Conservation (phyloP, 495 filamentous ascomycete genomes). For the Gamarada debralockiae region DNA sequence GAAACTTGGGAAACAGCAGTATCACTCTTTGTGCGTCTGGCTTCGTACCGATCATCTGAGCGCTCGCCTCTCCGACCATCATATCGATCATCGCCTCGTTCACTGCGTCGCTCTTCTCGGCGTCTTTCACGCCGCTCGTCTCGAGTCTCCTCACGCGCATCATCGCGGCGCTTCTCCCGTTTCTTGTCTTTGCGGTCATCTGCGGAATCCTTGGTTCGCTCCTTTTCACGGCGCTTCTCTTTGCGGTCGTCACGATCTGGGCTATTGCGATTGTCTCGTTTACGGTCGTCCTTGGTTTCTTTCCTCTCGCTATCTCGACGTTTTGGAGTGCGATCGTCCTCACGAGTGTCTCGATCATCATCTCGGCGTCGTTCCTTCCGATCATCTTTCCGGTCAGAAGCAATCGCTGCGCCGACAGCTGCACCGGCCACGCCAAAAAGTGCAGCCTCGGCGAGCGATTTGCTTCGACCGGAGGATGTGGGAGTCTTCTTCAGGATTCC, state of each 20-base stretch:
- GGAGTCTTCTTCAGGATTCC: slow-evolving; percentile 21
- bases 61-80: slow-evolving; percentile 27
- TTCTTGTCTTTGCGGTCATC: slow-evolving; percentile 20
- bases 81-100: slow-evolving; percentile 19
- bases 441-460: slow-evolving; percentile 39
- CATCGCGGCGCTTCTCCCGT: slow-evolving; percentile 22
- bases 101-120: slow-evolving; percentile 25
- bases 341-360: slow-evolving; percentile 10
- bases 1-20: slow-evolving; percentile 14
- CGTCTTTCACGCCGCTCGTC: slow-evolving; percentile 22
- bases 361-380: slow-evolving; percentile 28
- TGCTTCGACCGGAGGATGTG: slow-evolving; percentile 29
- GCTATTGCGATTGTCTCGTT: slow-evolving; percentile 11
- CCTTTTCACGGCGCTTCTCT: slow-evolving; percentile 20
- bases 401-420: slow-evolving; percentile 36
- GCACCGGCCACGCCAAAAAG: slow-evolving; percentile 46
- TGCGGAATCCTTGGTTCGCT: slow-evolving; percentile 8
- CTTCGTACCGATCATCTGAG: slow-evolving; percentile 16
- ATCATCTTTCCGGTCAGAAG: slow-evolving; percentile 34
- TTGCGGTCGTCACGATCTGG: slow-evolving; percentile 13
- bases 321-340: slow-evolving; percentile 19
- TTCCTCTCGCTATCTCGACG: slow-evolving; percentile 15
- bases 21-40: slow-evolving; percentile 13
- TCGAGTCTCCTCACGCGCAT: slow-evolving; percentile 17
- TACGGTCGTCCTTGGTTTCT: slow-evolving; percentile 13